Base-by-base conservation (phyloP, 2,329 filamentous ascomycete genomes). In the Colletotrichum ledebouriae region DNA sequence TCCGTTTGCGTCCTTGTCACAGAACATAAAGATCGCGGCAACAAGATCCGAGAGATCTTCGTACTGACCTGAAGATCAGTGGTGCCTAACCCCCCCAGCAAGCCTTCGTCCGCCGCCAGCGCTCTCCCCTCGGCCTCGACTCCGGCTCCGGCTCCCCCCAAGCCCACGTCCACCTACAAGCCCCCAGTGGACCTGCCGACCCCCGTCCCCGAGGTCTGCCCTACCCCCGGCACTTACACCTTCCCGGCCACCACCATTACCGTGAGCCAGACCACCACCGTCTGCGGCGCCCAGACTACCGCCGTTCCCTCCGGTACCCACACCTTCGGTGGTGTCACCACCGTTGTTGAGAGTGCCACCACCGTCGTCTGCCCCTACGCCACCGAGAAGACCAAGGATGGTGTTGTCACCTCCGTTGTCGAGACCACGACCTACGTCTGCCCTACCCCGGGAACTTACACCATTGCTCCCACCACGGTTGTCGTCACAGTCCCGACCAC, bases 361-460 rank as follows among this genome's bases (percentile, higher is more conserved):
- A 92, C 89, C 39, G 84, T 94, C 66, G 86, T 86, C 74, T 92
- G 89, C 86, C 90, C 91, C 59, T 88, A 90, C 73, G 90, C 91
- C 73, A 89, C 89, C 69, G 85, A 88, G 73, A 84, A 85, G 73
- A 90, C 89, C 72, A 81, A 78, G 65, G 81, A 79, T 71, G 86
- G 86, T 72, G 86, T 87, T 58, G 86, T 87, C 66, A 92, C 89
- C 81, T 92, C 86, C 82, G 83, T 90, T 74, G 87, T 93, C 75
- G 83, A 86, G 80, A 87, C 83, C 74, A 94, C 91, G 75, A 90
- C 89, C 75, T 93, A 90, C 76, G 86, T 91, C 76, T 94, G 91
- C 89, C 90, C 91, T 70, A 84, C 83, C 57, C 84, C 90, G 75
- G 92, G 92, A 78, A 93, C 90, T 65, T 94, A 93, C 86, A 93